Evolutionary conservation across 73 alveolate species (phyloP).

Genomic region (Blepharisma stoltei): DNA sequence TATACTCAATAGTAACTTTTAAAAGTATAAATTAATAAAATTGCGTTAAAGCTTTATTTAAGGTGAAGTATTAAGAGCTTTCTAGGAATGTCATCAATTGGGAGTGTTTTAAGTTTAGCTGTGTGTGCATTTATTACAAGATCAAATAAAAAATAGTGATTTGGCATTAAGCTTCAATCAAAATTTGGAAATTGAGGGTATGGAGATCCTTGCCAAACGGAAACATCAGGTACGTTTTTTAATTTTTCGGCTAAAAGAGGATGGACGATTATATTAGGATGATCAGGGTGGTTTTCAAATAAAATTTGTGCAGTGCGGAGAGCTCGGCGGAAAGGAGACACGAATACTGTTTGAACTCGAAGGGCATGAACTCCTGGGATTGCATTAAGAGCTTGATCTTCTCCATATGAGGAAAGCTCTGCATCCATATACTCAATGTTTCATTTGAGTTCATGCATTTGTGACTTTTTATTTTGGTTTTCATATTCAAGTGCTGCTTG

Average conservation of each 20-base stretch:
- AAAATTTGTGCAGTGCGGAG: slow-evolving; percentile 20
- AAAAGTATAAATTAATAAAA: too few relatives aligned
- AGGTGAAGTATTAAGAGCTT: too few relatives aligned
- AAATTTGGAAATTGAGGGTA: background rate
- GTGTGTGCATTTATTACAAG: slow-evolving; percentile 8
- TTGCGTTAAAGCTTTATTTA: too few relatives aligned
- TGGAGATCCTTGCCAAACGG: slow-evolving; percentile 11
- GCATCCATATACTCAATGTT: background rate
- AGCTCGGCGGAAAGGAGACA: slow-evolving; percentile 8
- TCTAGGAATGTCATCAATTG: background rate
- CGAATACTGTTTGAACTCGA: background rate
- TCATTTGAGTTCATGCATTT: background rate
- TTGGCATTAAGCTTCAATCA: slow-evolving; percentile 5
- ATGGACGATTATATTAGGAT: background rate
- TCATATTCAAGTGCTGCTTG: slow-evolving; percentile 4
- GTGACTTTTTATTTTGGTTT: slow-evolving; percentile 2
- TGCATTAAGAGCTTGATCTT: slow-evolving; percentile 17
- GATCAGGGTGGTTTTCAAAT: slow-evolving; percentile 15
- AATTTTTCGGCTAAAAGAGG: slow-evolving; percentile 16
- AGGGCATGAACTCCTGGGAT: background rate
- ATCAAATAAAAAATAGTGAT: slow-evolving; percentile 14
- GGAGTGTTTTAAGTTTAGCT: background rate
- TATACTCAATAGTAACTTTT: too few relatives aligned
- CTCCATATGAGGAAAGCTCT: slow-evolving; percentile 18
- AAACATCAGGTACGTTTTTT: slow-evolving; percentile 26